Base-by-base conservation (phyloP, 345 rosid genomes). In the Leavenworthia alabamica region DNA sequence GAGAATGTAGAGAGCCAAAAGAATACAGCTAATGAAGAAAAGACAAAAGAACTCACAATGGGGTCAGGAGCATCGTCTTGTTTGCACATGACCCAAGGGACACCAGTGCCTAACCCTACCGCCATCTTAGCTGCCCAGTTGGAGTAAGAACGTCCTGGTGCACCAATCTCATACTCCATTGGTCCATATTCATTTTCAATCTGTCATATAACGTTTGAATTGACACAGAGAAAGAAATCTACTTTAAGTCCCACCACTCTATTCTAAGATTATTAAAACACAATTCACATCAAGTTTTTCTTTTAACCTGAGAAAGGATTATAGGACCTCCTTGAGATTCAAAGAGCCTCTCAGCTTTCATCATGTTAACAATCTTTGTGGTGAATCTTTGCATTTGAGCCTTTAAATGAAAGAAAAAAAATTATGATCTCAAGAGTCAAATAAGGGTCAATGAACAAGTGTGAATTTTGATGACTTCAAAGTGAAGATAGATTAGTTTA, bases 81-180 rank as follows among this genome's bases (percentile, higher is more conserved):
- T 81, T 94, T 94, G 90, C 99, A 94, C 99, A 94, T 94, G 80
- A 94, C 83, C 99, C 99, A 94, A 7, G 99, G 97, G 75, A 94
- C 99, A 72, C 99, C 99, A 29, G 99, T 90, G 68, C 80, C 82
- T 1, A 81, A 89, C 56, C 91, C 92, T 70, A 90, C 88, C 47
- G 97, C 99, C 99, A 94, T 90, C 44, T 83, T 56, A 55, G 99
- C 97, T 67, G 99, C 95, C 99, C 99, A 94, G 5, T 81, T 48
- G 16, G 78, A 72, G 79, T 94, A 94, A 15, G 89, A 68, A 50
- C 73, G 59, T 43, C 99, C 96, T 0, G 96, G 63, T 16, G 81
- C 76, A 58, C 97, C 97, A 1, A 82, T 49, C 75, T 85, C 97
- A 33, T 83, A 77, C 73, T 87, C 96, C 87, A 90, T 50, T 53